Conservation (phyloP, 1,284 basidiomycete species). For the Trichosporon coremiiforme region DNA sequence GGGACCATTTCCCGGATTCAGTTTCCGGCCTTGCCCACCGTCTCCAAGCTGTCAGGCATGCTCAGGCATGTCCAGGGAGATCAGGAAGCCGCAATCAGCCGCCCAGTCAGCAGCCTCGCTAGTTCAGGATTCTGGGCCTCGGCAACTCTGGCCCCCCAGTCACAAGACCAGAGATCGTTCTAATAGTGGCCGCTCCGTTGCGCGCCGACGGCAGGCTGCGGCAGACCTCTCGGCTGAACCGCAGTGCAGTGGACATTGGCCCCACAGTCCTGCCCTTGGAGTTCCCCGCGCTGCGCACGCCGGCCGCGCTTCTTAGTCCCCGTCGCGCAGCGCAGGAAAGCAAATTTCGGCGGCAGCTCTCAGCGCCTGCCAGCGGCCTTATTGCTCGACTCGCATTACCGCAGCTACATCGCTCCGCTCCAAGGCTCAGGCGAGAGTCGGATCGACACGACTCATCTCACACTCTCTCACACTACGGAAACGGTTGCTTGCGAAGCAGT, state of each 20-base stretch:
- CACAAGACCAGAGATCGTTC: background rate
- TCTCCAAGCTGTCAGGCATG: background rate
- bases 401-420: background rate
- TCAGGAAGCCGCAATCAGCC: background rate
- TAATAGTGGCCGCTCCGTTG: background rate
- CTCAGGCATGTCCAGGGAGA: no score
- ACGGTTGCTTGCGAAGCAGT: no score
- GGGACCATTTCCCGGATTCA: no score
- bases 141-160: background rate
- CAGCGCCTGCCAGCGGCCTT: background rate
- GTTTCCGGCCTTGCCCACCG: background rate
- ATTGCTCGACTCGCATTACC: background rate
- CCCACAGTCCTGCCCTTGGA: background rate
- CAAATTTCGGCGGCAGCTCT: conserved; percentile 4
- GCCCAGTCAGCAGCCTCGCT: background rate
- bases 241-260: background rate
- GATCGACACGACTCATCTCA: background rate
- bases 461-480: background rate
- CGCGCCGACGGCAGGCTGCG: background rate
- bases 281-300: conserved; percentile 21
- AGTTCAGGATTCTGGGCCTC: background rate
- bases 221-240: background rate
- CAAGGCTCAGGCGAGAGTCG: background rate
- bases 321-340: background rate
- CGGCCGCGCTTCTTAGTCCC: conserved; percentile 19